Evolutionary conservation across 108 stramenopile genomes (phyloP).

Genomic region (Cyclostephanos tholiformis): DNA sequence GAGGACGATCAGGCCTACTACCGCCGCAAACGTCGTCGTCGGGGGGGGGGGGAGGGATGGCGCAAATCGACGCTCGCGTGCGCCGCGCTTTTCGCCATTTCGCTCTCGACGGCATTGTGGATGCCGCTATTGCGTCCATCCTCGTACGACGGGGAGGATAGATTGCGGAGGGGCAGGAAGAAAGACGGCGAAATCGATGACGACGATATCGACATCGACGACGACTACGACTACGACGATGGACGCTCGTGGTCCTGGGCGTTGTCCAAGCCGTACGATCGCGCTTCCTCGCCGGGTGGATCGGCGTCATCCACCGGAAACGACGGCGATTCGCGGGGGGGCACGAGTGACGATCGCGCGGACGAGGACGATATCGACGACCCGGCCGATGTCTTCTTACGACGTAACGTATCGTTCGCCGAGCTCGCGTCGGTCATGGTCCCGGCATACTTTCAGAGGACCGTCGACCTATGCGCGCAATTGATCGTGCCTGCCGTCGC

Average conservation of each 20-base stretch:
- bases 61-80: no score
- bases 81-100: no score
- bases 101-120: not conserved
- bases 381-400: not conserved
- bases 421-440: constrained; percentile 42
- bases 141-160: not conserved
- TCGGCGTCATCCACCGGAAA: not conserved
- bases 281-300: not conserved
- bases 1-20: no score
- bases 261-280: not conserved
- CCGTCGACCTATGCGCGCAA: constrained; percentile 38
- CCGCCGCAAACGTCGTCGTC: no score
- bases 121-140: no score
- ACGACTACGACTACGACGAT: not conserved
- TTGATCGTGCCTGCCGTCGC: constrained; percentile 19
- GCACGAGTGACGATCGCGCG: not conserved
- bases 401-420: constrained; percentile 26
- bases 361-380: not conserved
- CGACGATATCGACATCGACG: not conserved
- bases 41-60: no score
- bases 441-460: constrained; percentile 35
- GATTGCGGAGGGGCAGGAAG: not conserved
- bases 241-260: not conserved
- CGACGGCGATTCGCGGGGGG: not conserved
- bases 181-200: not conserved